Conservation (phyloP, 306 rosid genomes). For the Glycine tomentella region DNA sequence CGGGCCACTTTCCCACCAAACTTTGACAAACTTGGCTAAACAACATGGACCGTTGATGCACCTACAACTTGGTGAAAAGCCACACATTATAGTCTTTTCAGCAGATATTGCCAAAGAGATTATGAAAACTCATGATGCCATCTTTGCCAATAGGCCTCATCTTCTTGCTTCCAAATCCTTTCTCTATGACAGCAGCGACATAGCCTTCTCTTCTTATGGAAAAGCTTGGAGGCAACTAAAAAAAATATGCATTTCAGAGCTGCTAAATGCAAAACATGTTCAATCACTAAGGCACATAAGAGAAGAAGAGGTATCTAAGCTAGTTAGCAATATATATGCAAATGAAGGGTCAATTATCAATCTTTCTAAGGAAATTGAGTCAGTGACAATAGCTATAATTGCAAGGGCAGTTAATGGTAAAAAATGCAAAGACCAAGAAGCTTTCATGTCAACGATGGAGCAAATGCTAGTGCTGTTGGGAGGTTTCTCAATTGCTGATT, state of each 20-base stretch:
- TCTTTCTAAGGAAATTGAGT: conserved; percentile 25
- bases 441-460: neutral
- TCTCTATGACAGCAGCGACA: neutral
- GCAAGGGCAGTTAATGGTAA: neutral
- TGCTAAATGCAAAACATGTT: conserved; percentile 5
- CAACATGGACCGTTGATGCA: conserved; percentile 15
- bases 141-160: neutral
- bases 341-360: conserved; percentile 30
- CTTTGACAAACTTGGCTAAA: neutral
- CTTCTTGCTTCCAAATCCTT: conserved; percentile 5
- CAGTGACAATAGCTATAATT: neutral
- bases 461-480: neutral
- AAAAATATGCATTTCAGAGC: conserved; percentile 2
- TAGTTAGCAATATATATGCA: neutral
- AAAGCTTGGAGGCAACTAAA: neutral
- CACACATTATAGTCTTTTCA: conserved; percentile 13
- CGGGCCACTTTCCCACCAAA: neutral
- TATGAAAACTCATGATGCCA: conserved; percentile 13
- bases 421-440: neutral
- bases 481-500: neutral
- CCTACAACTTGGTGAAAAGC: neutral
- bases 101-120: neutral
- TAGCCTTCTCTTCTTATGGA: conserved; percentile 16
- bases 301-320: conserved; percentile 35
- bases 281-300: neutral